Percentiles rank a stretch among this genome's conserved stretches.
phyloP scores from a whole-genome alignment of 2,329 filamentous ascomycete species.

The Eutypa lata region DNA sequence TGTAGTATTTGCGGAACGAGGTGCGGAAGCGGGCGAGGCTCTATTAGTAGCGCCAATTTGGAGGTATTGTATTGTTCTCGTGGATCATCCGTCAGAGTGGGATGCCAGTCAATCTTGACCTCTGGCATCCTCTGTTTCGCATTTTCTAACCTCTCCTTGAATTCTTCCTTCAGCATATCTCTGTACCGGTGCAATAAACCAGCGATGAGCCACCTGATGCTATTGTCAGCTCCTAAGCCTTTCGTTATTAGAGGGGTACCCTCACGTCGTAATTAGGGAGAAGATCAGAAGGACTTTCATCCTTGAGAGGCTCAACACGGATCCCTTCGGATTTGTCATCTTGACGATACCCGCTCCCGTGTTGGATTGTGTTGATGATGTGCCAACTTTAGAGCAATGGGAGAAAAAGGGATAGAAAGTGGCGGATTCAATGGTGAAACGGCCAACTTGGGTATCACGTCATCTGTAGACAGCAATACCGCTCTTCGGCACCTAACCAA shows the following conservation, averaged over 20 bases:
- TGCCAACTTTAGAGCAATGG: too few species aligned
- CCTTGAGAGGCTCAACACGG: conserved; percentile 31
- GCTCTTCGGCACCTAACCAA: neutral
- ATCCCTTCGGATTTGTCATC: neutral
- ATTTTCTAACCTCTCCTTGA: conserved; percentile 36
- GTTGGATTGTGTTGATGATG: neutral
- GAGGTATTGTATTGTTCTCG: conserved; percentile 41
- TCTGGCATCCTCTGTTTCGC: conserved; percentile 34
- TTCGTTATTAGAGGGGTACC: neutral
- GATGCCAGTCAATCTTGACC: conserved; percentile 38
- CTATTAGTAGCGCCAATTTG: conserved; percentile 52
- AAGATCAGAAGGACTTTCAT: conserved; percentile 30
- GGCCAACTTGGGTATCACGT: neutral
- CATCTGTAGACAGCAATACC: neutral
- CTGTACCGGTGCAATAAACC: conserved; percentile 41
- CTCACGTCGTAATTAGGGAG: conserved; percentile 38
- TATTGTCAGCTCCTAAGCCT: conserved; percentile 1
- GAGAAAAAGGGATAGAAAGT: neutral
- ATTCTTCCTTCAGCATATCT: conserved; percentile 36
- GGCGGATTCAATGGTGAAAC: neutral
- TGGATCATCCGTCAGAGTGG: conserved; percentile 26
- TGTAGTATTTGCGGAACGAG: conserved; percentile 49
- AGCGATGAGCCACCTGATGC: conserved; percentile 47
- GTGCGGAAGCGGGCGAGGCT: conserved; percentile 44
- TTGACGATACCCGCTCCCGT: neutral